Percentiles rank a stretch among this genome's conserved stretches.
Evolutionary conservation across 2,329 filamentous ascomycete genomes (phyloP).

Genomic region (Sarocladium kiliense): DNA sequence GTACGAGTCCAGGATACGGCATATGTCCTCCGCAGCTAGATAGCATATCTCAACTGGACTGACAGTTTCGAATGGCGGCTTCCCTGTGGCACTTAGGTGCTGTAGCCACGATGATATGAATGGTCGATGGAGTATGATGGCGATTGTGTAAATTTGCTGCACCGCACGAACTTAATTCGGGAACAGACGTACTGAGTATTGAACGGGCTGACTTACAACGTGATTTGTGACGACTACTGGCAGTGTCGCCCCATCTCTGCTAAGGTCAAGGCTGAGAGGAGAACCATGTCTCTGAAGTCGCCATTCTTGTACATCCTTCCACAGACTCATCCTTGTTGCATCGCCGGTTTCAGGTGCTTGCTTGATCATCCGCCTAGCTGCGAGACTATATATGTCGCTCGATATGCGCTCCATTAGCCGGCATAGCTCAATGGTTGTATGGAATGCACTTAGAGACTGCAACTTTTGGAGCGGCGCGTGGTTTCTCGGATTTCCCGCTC

Average conservation of each 20-base stretch:
- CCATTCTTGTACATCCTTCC: not conserved
- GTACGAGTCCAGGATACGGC: not conserved
- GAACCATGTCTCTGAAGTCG: not conserved
- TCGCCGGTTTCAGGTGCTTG: not conserved
- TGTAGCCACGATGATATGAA: conserved; percentile 1
- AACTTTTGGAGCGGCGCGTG: not conserved
- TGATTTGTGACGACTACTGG: conserved; percentile 1
- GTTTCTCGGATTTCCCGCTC: not conserved
- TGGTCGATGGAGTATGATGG: not conserved
- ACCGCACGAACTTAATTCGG: not conserved
- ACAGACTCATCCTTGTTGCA: conserved; percentile 1
- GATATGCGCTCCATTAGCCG: not conserved
- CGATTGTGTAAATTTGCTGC: not conserved
- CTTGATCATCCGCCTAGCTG: not conserved
- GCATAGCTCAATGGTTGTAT: not conserved
- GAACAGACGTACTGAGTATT: not conserved
- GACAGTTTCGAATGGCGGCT: not conserved
- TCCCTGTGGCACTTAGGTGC: not conserved
- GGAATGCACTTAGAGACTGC: not conserved
- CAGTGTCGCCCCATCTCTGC: not conserved
- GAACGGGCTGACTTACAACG: not conserved
- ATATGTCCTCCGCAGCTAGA: not conserved
- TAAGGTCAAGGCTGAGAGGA: not conserved
- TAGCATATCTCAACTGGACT: conserved; percentile 1
- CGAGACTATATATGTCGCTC: not conserved